A percentile compares a stretch with the other conserved stretches of the same genome.
Evolutionary conservation across 2,329 filamentous ascomycete genomes (phyloP).

Genomic region (Lecanicillium sp.): DNA sequence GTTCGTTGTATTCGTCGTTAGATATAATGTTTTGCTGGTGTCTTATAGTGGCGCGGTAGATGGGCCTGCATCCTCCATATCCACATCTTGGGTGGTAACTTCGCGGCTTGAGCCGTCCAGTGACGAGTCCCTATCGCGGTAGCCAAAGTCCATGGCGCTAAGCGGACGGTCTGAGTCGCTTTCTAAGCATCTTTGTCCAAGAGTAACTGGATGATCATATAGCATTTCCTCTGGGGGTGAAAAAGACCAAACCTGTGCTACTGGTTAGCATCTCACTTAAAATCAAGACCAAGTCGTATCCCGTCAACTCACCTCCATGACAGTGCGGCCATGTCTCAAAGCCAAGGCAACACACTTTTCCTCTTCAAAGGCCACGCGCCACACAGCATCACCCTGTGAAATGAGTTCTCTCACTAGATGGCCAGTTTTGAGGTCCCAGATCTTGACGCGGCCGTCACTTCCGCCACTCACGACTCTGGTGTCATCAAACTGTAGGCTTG

Average conservation of each 20-base stretch:
- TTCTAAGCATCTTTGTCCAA: constrained; percentile 39
- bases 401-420: constrained; percentile 86
- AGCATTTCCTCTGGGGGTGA: constrained; percentile 70
- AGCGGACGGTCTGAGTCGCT: constrained; percentile 38
- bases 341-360: constrained; percentile 98
- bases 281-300: background rate
- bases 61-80: constrained; percentile 48
- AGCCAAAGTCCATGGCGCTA: constrained; percentile 42
- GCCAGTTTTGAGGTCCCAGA: constrained; percentile 93
- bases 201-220: constrained; percentile 42
- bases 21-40: too few relatives aligned
- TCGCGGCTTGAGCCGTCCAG: constrained; percentile 24
- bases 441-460: constrained; percentile 94
- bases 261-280: constrained; percentile 20
- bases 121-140: constrained; percentile 23
- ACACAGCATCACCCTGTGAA: constrained; percentile 86
- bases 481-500: constrained; percentile 94
- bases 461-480: constrained; percentile 91
- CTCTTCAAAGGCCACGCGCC: constrained; percentile 96
- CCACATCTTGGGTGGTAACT: constrained; percentile 36
- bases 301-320: constrained; percentile 77
- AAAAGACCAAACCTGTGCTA: constrained; percentile 78
- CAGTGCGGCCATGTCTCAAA: constrained; percentile 71
- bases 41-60: constrained; percentile 43
- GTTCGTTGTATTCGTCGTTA: too few relatives aligned